Evolutionary conservation across 805 yeast genomes (phyloP), one percentile per base, ranked within the genome.

Genomic region (Wickerhamiella kazuoi): DNA sequence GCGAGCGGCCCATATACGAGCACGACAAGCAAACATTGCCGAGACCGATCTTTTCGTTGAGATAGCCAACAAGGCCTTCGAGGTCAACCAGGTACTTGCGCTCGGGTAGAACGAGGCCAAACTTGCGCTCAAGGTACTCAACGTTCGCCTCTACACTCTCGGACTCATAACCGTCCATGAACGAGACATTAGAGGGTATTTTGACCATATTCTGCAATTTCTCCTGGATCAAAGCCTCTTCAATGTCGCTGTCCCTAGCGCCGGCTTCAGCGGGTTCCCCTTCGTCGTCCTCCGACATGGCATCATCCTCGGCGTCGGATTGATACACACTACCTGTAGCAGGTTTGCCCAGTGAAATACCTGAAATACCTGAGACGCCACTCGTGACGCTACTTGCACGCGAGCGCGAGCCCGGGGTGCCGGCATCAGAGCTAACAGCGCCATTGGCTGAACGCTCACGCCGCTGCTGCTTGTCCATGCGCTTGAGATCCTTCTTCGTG

Each of bases 31-130:
- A 90, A 46, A 78, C 71, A 48, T 81, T 76, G 30, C 95, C 95
- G 34, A 76, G 67, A 8, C 86, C 79, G 40, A 87, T 72, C 49
- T 79, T 76, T 46, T 83, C 90, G 33, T 79, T 81, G 43, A 90
- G 59, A 52, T 80, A 81, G 2, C 61, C 55, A n/a, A 90, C 57
- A 31, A 90, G 64, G 0, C 96, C 97, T 30, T 63, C 67, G 36
- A 71, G 61, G 54, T 86, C 82, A 0, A 59, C 62, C 36, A 90
- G 64, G 50, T 72, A 84, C 14, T 71, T 67, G 44, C 67, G 63
- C 56, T 90, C 96, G 1, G 98, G 98, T 5, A 90, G 68, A 45
- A 78, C 90, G 33, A 90, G 65, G 1, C 97, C 97, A 57, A 80
- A 95, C 29, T 57, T 63, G 42, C 66, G 67, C 51, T 71, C 74